Conservation (phyloP, 2,329 filamentous ascomycete species). For the Aspergillus sp. region DNA sequence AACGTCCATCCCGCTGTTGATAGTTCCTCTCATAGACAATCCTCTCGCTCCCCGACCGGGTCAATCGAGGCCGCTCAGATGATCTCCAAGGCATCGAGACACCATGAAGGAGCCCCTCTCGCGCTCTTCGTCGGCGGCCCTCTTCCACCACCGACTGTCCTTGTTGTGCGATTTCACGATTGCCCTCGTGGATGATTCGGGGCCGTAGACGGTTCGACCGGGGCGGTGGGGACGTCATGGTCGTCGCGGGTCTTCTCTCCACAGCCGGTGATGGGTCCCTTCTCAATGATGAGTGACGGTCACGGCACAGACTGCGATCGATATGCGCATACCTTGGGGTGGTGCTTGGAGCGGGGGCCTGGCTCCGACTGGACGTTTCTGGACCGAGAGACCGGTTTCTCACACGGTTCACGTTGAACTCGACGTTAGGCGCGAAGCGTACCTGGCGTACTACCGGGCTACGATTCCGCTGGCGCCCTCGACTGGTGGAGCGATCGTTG, state of each 20-base stretch:
- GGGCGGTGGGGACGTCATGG: not conserved
- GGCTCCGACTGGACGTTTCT: not conserved
- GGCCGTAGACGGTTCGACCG: constrained; percentile 10
- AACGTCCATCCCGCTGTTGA: not conserved
- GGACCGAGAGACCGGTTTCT: not conserved
- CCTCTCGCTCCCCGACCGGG: not conserved
- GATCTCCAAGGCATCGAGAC: not conserved
- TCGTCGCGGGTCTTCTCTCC: not conserved
- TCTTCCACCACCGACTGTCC: constrained; percentile 17
- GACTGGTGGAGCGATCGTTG: constrained; percentile 5
- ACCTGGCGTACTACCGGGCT: constrained; percentile 12
- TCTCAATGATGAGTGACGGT: not conserved
- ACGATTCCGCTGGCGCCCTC: constrained; percentile 2
- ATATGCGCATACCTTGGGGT: not conserved
- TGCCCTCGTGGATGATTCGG: constrained; percentile 26
- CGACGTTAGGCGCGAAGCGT: constrained; percentile 16
- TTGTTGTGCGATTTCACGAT: constrained; percentile 17
- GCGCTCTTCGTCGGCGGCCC: constrained; percentile 11
- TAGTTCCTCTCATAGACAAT: not conserved
- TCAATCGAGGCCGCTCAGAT: not conserved
- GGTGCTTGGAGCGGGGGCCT: not conserved
- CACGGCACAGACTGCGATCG: not conserved
- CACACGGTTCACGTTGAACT: constrained; percentile 9
- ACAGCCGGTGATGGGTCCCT: not conserved
- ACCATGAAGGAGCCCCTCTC: constrained; percentile 7